Evolutionary conservation across 306 rosid species (phyloP).

Genomic region (Fragaria nilgerrensis): DNA sequence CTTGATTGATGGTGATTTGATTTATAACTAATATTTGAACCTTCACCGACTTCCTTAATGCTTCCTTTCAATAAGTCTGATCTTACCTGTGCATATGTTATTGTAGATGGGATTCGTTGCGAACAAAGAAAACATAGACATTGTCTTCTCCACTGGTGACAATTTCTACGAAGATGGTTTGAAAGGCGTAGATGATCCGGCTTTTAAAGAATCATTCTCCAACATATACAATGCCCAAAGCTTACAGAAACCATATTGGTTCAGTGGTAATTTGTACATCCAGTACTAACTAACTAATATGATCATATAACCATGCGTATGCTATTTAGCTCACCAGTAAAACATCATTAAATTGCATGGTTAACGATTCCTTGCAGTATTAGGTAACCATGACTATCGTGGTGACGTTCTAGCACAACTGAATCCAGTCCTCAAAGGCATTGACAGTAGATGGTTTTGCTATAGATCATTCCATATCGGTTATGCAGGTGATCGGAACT

Average conservation of each 20-base stretch:
- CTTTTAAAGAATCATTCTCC: constrained; percentile 51
- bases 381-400: constrained; percentile 87
- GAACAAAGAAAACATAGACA: constrained; percentile 42
- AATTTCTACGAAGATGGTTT: constrained; percentile 56
- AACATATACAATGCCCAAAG: constrained; percentile 61
- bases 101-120: constrained; percentile 67
- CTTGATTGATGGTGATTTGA: background rate
- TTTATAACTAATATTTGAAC: background rate
- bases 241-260: constrained; percentile 57
- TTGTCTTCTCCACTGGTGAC: constrained; percentile 70
- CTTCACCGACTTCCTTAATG: no score
- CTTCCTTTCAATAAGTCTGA: no score
- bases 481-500: constrained; percentile 44
- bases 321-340: background rate
- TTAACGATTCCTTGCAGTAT: constrained; percentile 34
- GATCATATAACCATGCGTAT: background rate
- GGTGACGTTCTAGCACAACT: constrained; percentile 78
- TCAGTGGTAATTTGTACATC: constrained; percentile 27
- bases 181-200: constrained; percentile 40
- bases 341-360: background rate
- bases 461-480: constrained; percentile 48
- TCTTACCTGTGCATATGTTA: no score
- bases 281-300: background rate
- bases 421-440: constrained; percentile 50
- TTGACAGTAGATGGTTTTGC: constrained; percentile 71